phyloP scores from a whole-genome alignment of 176 grass and related monocot species.

The Rhynchospora pubera region DNA sequence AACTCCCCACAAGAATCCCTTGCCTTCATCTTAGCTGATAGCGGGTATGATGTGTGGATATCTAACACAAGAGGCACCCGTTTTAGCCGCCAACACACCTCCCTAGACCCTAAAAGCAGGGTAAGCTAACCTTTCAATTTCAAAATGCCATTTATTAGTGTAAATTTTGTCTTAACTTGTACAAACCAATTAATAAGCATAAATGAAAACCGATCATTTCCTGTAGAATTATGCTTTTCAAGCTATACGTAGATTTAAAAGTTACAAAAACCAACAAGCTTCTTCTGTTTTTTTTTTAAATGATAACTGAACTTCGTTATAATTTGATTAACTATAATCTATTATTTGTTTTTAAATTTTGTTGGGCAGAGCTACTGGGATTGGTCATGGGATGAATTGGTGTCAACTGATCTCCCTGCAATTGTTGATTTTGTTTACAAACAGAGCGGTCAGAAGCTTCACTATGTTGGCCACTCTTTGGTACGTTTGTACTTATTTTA shows the following conservation, averaged over 20 bases:
- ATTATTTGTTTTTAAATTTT: background rate
- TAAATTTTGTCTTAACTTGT: background rate
- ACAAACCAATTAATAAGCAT: background rate
- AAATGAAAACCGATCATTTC: background rate
- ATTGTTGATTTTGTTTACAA: constrained; percentile 46
- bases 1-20: constrained; percentile 69
- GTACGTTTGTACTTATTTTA: constrained; percentile 5
- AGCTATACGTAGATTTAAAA: too few relatives aligned
- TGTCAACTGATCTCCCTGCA: constrained; percentile 60
- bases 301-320: background rate
- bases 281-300: background rate
- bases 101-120: constrained; percentile 31
- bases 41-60: constrained; percentile 85
- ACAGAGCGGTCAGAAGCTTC: constrained; percentile 52
- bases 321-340: background rate
- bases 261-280: too few relatives aligned
- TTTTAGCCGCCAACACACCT: constrained; percentile 50
- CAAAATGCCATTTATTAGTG: background rate
- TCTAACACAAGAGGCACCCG: constrained; percentile 69
- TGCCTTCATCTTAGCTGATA: constrained; percentile 63
- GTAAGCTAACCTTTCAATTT: constrained; percentile 16
- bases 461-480: constrained; percentile 90
- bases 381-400: constrained; percentile 92
- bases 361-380: constrained; percentile 65
- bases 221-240: background rate